Conservation (phyloP, 495 filamentous ascomycete genomes). For the Aspergillus nanangensis region DNA sequence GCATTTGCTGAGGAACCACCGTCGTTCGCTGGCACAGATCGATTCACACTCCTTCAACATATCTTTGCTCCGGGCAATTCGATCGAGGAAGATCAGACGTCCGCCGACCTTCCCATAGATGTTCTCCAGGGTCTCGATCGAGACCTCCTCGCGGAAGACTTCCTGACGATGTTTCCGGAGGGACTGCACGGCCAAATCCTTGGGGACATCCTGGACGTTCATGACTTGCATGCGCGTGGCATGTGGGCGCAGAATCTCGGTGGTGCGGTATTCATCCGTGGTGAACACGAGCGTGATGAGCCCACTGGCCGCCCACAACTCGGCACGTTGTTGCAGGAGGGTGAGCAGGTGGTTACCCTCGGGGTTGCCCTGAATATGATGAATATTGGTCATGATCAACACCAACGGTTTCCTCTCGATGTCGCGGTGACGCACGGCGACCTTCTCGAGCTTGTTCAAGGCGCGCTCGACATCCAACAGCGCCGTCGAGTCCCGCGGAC, state of each 20-base stretch:
- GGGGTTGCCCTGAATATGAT: conserved; percentile 75
- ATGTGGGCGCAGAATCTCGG: conserved; percentile 73
- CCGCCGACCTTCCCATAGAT: background rate
- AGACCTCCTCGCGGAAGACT: background rate
- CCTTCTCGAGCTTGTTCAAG: conserved; percentile 86
- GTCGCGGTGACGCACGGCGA: conserved; percentile 57
- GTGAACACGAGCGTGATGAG: conserved; percentile 72
- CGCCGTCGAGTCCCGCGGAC: conserved; percentile 74
- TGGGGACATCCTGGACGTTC: conserved; percentile 65
- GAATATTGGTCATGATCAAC: conserved; percentile 75
- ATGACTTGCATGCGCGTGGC: conserved; percentile 78
- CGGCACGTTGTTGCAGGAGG: conserved; percentile 79
- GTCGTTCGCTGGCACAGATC: background rate
- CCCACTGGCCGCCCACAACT: conserved; percentile 77
- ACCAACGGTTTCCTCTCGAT: conserved; percentile 58
- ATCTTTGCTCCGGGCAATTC: background rate
- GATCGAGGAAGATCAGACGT: background rate
- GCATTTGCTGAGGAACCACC: background rate
- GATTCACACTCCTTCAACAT: background rate
- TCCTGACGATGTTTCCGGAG: conserved; percentile 24
- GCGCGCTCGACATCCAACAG: conserved; percentile 84
- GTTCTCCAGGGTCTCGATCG: background rate
- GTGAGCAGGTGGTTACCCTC: conserved; percentile 76
- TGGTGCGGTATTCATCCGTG: conserved; percentile 85
- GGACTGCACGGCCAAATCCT: conserved; percentile 59